phyloP scores from a whole-genome alignment of 2,329 filamentous ascomycete species.

The Zymoseptoria crescenta region DNA sequence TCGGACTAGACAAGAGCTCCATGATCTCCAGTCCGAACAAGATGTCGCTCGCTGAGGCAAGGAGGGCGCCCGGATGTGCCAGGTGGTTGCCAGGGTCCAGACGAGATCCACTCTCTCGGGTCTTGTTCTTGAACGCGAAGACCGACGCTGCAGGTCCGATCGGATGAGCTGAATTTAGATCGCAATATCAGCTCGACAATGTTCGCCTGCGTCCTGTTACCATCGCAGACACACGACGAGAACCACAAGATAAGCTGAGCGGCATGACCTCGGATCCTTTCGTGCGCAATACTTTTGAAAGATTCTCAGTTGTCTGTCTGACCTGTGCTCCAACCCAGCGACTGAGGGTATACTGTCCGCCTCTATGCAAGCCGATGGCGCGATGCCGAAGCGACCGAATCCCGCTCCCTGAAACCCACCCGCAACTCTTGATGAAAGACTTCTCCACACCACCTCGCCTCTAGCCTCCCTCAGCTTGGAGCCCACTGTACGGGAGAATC shows the following conservation, averaged over 20 bases:
- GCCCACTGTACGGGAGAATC: background rate
- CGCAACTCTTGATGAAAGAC: background rate
- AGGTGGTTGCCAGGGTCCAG: background rate
- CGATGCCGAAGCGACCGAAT: background rate
- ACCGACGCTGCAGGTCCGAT: background rate
- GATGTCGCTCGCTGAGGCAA: background rate
- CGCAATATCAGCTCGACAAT: background rate
- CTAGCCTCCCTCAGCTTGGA: background rate
- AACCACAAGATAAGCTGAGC: background rate
- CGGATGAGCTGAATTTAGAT: background rate
- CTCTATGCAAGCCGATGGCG: background rate
- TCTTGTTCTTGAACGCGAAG: background rate
- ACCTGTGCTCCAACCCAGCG: background rate
- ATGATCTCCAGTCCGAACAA: background rate
- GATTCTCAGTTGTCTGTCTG: background rate
- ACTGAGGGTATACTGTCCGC: background rate
- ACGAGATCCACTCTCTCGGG: background rate
- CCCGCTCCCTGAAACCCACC: background rate
- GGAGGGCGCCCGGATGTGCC: background rate
- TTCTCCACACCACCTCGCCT: background rate
- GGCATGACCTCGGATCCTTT: background rate
- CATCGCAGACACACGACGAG: background rate
- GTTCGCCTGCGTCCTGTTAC: background rate
- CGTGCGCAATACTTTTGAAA: background rate
- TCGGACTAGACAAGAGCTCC: background rate